Evolutionary conservation across 768 basidiomycete species (phyloP).

Genomic region (Boletus edulis): DNA sequence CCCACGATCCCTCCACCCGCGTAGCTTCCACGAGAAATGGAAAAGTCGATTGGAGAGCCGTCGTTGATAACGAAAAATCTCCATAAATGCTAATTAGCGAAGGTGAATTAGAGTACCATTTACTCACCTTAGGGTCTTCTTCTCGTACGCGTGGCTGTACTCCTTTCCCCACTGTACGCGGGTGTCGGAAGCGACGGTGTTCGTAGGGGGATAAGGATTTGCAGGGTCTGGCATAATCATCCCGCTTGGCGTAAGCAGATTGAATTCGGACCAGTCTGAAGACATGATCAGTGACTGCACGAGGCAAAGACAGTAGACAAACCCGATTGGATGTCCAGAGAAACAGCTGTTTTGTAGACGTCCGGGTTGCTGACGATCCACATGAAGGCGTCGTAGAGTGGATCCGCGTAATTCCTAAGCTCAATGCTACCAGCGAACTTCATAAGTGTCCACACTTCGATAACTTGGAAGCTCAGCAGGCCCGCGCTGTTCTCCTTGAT

Average conservation of each 20-base stretch:
- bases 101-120: background rate
- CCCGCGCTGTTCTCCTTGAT: background rate
- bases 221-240: background rate
- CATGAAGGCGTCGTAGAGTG: background rate
- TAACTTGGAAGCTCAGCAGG: background rate
- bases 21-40: background rate
- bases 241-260: background rate
- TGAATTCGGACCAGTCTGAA: background rate
- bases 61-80: conserved; percentile 4
- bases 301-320: background rate
- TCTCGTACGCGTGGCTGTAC: background rate
- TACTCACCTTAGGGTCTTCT: background rate
- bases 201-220: background rate
- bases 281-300: background rate
- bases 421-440: background rate
- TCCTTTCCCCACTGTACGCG: background rate
- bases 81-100: background rate
- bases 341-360: background rate
- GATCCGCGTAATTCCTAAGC: background rate
- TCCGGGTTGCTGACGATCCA: background rate
- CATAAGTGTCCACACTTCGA: background rate
- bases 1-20: background rate
- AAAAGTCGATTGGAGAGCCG: conserved; percentile 4
- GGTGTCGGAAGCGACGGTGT: background rate
- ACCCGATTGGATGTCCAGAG: background rate